Evolutionary conservation across 371 early-diverging fungal species (phyloP).

Genomic region (Fennellomyces sp.): DNA sequence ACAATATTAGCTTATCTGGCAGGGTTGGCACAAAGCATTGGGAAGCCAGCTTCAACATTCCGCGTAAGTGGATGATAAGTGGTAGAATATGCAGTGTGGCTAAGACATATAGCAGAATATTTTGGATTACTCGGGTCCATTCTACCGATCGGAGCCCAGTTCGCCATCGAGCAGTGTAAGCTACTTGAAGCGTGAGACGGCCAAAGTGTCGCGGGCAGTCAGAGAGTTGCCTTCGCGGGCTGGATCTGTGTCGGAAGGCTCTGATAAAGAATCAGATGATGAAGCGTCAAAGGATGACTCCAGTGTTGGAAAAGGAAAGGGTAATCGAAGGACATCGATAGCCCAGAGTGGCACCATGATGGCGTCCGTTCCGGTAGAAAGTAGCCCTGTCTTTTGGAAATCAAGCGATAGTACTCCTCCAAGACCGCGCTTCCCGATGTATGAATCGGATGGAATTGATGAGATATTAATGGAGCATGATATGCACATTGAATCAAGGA

Average conservation of each 20-base stretch:
- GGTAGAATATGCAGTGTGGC: too few species aligned
- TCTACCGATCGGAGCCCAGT: constrained; percentile 5
- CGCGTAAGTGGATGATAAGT: constrained; percentile 3
- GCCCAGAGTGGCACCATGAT: constrained; percentile 21
- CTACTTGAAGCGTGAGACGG: constrained; percentile 31
- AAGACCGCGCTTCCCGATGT: not conserved
- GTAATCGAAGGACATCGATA: constrained; percentile 40
- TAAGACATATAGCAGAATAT: not conserved
- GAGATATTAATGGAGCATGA: not conserved
- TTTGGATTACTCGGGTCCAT: constrained; percentile 7
- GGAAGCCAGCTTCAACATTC: constrained; percentile 4
- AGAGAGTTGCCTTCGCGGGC: constrained; percentile 43
- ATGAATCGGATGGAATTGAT: not conserved
- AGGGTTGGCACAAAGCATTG: not conserved
- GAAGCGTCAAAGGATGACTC: constrained; percentile 7
- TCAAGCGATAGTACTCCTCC: not conserved
- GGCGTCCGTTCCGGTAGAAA: not conserved
- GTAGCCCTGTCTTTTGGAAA: constrained; percentile 4
- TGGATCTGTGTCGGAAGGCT: constrained; percentile 40
- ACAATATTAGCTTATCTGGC: not conserved
- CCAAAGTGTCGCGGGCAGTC: constrained; percentile 33
- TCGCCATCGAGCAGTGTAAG: constrained; percentile 18
- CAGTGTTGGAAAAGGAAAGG: constrained; percentile 33
- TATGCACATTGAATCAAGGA: constrained; percentile 14
- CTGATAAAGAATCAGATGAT: constrained; percentile 45